These are phyloP conservation scores for Nicotiana otophora DNA, from an alignment of 257 asterid genomes.

Conservation along the genomic window DNA sequence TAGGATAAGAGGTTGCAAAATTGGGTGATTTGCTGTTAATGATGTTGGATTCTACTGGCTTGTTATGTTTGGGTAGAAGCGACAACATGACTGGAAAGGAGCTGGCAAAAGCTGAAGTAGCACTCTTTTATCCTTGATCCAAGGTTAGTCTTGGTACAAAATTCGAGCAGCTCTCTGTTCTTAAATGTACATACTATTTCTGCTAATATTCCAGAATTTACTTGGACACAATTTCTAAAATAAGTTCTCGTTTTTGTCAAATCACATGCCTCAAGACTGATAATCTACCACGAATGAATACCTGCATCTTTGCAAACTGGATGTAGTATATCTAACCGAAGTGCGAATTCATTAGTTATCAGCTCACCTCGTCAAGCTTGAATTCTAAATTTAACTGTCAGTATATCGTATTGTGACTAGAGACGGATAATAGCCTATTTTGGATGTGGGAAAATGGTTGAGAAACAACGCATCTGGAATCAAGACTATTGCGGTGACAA, in stretches of 20 bases:
- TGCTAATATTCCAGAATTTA: neutral
- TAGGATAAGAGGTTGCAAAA: conserved; percentile 84
- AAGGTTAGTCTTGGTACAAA: conserved; percentile 31
- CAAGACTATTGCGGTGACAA: conserved; percentile 63
- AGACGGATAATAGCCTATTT: conserved; percentile 70
- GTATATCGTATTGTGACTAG: conserved; percentile 27
- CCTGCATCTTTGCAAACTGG: neutral
- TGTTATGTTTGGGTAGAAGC: conserved; percentile 77
- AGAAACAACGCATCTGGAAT: conserved; percentile 76
- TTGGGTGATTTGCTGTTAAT: conserved; percentile 76
- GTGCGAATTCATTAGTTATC: neutral
- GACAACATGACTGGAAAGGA: conserved; percentile 71
- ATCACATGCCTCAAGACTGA: neutral
- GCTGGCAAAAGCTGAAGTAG: conserved; percentile 54
- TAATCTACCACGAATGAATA: neutral
- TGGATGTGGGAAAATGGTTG: conserved; percentile 89
- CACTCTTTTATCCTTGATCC: conserved; percentile 70
- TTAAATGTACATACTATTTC: neutral
- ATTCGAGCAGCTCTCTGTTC: neutral
- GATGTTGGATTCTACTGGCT: conserved; percentile 87
- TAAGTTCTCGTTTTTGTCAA: no score
- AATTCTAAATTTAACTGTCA: neutral
- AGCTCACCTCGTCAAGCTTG: neutral
- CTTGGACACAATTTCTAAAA: no score
- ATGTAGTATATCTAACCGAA: neutral